Evolutionary conservation across 768 basidiomycete genomes (phyloP).

Genomic region (Calocera viscosa): DNA sequence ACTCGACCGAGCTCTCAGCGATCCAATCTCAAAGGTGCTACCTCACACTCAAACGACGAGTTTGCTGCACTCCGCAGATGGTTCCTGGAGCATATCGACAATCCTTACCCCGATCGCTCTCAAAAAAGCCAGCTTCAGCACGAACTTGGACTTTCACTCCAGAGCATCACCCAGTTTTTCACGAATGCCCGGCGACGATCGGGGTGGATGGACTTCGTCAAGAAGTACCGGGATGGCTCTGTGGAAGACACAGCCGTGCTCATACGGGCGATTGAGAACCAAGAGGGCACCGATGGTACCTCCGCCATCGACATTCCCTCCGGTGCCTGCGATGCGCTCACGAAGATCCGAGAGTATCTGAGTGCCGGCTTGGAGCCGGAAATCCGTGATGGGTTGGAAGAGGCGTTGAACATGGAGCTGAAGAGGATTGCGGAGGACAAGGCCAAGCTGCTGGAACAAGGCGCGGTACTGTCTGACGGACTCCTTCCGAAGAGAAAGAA

Average conservation of each 20-base stretch:
- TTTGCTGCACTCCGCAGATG: constrained; percentile 11
- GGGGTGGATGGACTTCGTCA: constrained; percentile 16
- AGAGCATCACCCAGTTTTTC: constrained; percentile 19
- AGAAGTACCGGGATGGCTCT: neutral
- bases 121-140: constrained; percentile 11
- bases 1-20: neutral
- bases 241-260: neutral
- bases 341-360: constrained; percentile 5
- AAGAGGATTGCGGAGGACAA: constrained; percentile 7
- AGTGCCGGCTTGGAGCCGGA: neutral
- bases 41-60: neutral
- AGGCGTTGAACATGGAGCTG: constrained; percentile 4
- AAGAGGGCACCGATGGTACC: neutral
- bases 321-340: neutral
- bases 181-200: constrained; percentile 21
- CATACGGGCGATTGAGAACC: neutral
- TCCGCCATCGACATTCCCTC: neutral
- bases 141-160: constrained; percentile 1
- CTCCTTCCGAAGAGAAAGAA: neutral
- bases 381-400: constrained; percentile 8
- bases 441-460: neutral
- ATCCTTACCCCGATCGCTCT: constrained; percentile 18
- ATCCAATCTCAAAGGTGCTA: neutral
- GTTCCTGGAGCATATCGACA: constrained; percentile 17
- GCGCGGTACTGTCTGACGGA: neutral